These are phyloP conservation scores for Fusarium praegraminearum DNA, from an alignment of 2,329 filamentous ascomycete genomes.

Conservation along the genomic window DNA sequence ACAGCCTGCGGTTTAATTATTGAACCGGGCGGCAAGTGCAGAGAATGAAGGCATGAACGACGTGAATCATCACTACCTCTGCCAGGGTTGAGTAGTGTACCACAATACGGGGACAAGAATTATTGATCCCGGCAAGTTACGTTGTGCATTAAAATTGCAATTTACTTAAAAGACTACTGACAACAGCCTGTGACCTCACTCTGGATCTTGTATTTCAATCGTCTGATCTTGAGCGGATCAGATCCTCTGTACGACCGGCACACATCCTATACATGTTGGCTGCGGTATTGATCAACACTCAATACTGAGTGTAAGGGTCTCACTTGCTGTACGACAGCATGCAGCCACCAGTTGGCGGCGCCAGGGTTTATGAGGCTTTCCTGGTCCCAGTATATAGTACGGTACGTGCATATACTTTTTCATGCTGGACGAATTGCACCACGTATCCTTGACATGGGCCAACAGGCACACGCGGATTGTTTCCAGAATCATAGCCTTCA, in stretches of 20 bases:
- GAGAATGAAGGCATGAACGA: background rate
- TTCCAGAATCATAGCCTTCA: slow-evolving; percentile 16
- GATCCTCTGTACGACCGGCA: background rate
- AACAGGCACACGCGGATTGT: slow-evolving; percentile 1
- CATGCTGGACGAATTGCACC: slow-evolving; percentile 14
- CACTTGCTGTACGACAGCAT: background rate
- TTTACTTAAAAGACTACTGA: slow-evolving; percentile 1
- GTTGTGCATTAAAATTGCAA: background rate
- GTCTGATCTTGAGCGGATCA: background rate
- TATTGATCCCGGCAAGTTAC: background rate
- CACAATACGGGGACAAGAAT: background rate
- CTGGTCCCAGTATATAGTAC: background rate
- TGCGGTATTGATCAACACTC: background rate
- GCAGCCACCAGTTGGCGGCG: slow-evolving; percentile 15
- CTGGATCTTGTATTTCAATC: slow-evolving; percentile 1
- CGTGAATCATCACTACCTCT: background rate
- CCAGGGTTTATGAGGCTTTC: slow-evolving; percentile 21
- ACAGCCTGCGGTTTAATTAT: background rate
- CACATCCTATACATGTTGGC: background rate
- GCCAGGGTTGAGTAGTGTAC: background rate
- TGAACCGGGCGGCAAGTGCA: background rate
- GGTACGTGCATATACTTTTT: background rate
- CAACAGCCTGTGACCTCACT: slow-evolving; percentile 10
- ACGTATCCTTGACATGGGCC: background rate
- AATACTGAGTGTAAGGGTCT: slow-evolving; percentile 7